Evolutionary conservation across 805 yeast genomes (phyloP).

Genomic region (Kazachstania bromeliacearum): DNA sequence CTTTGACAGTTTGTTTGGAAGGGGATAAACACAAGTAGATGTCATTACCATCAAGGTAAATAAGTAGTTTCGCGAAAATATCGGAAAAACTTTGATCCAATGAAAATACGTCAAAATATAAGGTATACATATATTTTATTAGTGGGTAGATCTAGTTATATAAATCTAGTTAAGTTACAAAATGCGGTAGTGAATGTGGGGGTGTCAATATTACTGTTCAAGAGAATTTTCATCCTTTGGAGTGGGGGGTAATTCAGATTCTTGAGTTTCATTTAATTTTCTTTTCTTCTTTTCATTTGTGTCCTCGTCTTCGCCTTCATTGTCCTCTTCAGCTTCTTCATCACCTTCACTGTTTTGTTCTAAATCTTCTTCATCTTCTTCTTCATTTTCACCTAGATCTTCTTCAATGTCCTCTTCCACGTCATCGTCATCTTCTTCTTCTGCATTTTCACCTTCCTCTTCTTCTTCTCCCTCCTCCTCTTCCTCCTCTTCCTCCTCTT

Average conservation of each 20-base stretch:
- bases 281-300: conserved; percentile 8
- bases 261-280: conserved; percentile 9
- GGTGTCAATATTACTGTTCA: too few species aligned
- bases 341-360: conserved; percentile 30
- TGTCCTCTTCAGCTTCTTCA: conserved; percentile 28
- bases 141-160: too few species aligned
- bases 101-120: too few species aligned
- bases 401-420: conserved; percentile 36
- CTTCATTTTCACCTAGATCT: conserved; percentile 34
- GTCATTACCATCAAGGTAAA: too few species aligned
- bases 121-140: too few species aligned
- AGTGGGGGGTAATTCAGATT: conserved; percentile 13
- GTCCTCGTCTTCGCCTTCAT: conserved; percentile 15
- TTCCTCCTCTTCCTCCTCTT: conserved; percentile 54
- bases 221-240: conserved; percentile 23
- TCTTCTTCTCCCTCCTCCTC: conserved; percentile 44
- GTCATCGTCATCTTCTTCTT: conserved; percentile 38
- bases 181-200: too few species aligned
- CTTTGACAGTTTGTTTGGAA: too few species aligned
- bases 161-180: too few species aligned
- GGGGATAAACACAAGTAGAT: too few species aligned
- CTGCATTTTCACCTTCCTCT: conserved; percentile 39
- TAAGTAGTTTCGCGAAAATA: too few species aligned
- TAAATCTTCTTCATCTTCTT: conserved; percentile 34
- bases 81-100: too few species aligned